Conservation (phyloP, 768 basidiomycete genomes). For the Russula vinacea region DNA sequence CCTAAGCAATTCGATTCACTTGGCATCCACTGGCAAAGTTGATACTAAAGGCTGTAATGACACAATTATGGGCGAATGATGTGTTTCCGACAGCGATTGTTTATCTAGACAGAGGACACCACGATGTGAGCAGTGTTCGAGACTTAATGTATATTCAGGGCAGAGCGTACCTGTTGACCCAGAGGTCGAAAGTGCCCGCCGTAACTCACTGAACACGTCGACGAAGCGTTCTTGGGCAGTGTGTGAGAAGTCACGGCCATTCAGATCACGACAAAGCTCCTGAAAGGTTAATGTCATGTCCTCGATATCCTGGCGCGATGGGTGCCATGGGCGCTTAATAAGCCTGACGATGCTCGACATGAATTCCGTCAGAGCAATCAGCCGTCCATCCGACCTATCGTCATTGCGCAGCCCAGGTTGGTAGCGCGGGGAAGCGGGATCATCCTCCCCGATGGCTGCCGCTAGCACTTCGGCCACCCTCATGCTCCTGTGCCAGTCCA, state of each 20-base stretch:
- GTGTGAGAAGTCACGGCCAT: not conserved
- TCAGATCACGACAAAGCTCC: constrained; percentile 9
- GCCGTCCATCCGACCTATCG: not conserved
- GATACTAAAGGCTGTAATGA: not conserved
- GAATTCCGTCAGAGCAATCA: constrained; percentile 6
- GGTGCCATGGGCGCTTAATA: not conserved
- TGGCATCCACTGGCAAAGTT: not conserved
- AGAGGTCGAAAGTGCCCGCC: not conserved
- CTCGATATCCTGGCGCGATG: constrained; percentile 12
- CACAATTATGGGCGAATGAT: constrained; percentile 9
- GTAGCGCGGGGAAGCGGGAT: not conserved
- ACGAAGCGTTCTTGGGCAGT: constrained; percentile 5
- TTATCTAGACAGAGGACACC: not conserved
- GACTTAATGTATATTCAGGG: not conserved
- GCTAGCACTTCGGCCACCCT: not conserved
- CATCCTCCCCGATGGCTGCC: not conserved
- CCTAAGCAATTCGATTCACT: not conserved
- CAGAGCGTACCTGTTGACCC: not conserved
- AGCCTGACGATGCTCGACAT: not conserved
- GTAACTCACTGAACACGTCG: not conserved
- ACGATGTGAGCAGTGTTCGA: not conserved
- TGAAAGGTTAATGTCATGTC: constrained; percentile 2
- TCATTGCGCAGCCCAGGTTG: not conserved
- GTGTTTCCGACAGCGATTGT: not conserved
- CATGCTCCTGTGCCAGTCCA: not conserved